Conservation (phyloP, 306 rosid genomes). For the Ochetophila trinervis region DNA sequence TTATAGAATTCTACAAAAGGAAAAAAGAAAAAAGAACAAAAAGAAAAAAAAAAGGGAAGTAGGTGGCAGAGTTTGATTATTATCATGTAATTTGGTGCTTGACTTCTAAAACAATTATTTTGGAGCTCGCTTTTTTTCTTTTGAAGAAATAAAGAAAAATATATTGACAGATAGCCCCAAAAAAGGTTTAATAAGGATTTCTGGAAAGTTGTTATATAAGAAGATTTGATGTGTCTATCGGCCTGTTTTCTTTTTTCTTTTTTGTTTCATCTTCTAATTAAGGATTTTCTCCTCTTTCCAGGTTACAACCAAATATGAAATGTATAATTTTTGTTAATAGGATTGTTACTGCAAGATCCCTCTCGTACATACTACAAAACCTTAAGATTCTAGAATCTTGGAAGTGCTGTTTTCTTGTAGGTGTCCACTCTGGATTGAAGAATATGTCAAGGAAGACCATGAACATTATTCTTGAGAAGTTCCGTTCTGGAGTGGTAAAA, state of each 20-base stretch:
- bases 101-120: too few relatives aligned
- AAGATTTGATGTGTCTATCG: too few relatives aligned
- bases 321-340: slow-evolving; percentile 92
- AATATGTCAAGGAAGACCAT: slow-evolving; percentile 73
- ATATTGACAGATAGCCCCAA: too few relatives aligned
- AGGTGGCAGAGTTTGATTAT: too few relatives aligned
- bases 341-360: slow-evolving; percentile 77
- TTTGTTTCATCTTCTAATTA: slow-evolving; percentile 1
- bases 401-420: slow-evolving; percentile 80
- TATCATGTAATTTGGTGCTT: too few relatives aligned
- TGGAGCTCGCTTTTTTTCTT: too few relatives aligned
- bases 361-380: slow-evolving; percentile 62
- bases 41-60: too few relatives aligned
- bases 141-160: too few relatives aligned
- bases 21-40: too few relatives aligned
- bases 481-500: slow-evolving; percentile 84
- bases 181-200: background rate
- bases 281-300: slow-evolving; percentile 31
- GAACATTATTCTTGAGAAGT: slow-evolving; percentile 66
- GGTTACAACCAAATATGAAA: slow-evolving; percentile 66
- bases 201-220: background rate
- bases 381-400: slow-evolving; percentile 62
- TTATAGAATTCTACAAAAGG: too few relatives aligned
- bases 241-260: too few relatives aligned
- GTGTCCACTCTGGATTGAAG: slow-evolving; percentile 73